Base-by-base conservation (phyloP, 805 yeast genomes). In the Ogataea allantospora region DNA sequence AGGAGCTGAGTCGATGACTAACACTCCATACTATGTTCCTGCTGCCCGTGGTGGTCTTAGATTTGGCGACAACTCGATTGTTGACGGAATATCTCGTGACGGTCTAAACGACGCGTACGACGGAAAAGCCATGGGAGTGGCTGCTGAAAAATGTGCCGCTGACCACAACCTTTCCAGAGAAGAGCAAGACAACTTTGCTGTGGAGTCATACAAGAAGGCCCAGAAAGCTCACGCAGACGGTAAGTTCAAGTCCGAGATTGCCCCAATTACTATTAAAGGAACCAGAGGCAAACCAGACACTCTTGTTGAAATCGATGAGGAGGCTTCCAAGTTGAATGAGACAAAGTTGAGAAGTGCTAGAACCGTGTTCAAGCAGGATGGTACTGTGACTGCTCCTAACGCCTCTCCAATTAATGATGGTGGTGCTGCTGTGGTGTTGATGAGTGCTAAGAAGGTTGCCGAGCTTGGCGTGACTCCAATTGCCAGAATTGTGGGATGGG, bases 371-470 rank as follows among this genome's bases (percentile, higher is more conserved):
- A 84, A 86, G 68, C 80, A 77, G 67, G 96, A 88, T 58, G 99
- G 98, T 62, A 86, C 97, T 27, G 91, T 93, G 45, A 91, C 99
- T 26, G 98, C 96, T 17, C 95, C 97, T 54, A 95, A 93, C 63
- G 95, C 98, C 19, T 88, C 97, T 19, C 88, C 95, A 58, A 73
- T 93, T 57, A 93, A 91, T 65, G 99, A 93, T 65, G 99, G 99
- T 67, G 98, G 88, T 62, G 96, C 98, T 39, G 98, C 98, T 33
- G 78, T 93, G 25, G 71, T 93, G 30, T 74, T 93, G 51, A 93
- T 88, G 35, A 84, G 95, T 42, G 97, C 78, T 60, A 69, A 69
- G 47, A 88, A 89, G 71, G 73, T 89, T 55, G 78, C 79, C 62
- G 96, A 89, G 73, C 77, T 88, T 54, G 83, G 83, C 30, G 70